These are phyloP conservation scores for Boechera divaricarpa DNA, from an alignment of 345 rosid genomes.

Conservation along the genomic window DNA sequence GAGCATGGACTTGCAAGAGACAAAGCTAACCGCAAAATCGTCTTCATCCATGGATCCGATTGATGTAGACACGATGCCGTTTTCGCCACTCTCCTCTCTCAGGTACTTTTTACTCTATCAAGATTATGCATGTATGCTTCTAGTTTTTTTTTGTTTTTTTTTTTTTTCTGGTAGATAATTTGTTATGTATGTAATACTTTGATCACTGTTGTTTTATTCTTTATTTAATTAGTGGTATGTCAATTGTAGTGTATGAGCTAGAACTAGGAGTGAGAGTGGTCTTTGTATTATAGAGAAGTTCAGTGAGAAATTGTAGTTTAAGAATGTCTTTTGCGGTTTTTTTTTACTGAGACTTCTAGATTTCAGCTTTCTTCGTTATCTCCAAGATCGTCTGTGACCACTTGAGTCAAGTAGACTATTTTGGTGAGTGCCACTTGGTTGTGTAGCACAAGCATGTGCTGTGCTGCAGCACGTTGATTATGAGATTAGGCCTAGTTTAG, in stretches of 20 bases:
- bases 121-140: neutral
- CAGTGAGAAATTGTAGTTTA: too few species aligned
- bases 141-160: neutral
- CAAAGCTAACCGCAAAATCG: slow-evolving; percentile 50
- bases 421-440: neutral
- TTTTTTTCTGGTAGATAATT: neutral
- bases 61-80: slow-evolving; percentile 49
- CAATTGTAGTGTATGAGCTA: neutral
- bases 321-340: too few species aligned
- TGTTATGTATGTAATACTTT: neutral
- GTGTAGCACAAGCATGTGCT: neutral
- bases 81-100: slow-evolving; percentile 47
- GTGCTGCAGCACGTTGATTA: neutral
- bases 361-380: neutral
- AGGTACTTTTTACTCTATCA: slow-evolving; percentile 29
- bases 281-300: neutral
- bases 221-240: neutral
- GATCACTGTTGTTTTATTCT: neutral
- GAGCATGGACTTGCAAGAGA: slow-evolving; percentile 60
- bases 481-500: neutral
- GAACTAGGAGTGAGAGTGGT: neutral
- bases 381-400: neutral
- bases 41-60: slow-evolving; percentile 54
- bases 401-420: neutral
- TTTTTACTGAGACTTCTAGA: neutral